Conservation (phyloP, 768 basidiomycete species). For the Suillus occidentalis region DNA sequence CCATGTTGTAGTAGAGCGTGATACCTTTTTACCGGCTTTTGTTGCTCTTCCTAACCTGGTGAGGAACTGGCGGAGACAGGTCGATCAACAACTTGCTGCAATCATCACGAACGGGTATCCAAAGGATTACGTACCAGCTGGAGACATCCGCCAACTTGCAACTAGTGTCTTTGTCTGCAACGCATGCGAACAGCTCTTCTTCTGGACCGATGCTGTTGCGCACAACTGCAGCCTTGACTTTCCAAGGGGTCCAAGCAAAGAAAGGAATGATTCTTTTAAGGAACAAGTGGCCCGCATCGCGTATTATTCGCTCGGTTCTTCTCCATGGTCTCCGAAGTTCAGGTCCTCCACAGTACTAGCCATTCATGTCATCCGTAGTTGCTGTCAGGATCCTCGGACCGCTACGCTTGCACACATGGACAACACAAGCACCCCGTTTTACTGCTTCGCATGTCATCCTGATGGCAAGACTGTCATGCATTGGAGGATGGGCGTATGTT, state of each 20-base stretch:
- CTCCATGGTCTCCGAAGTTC: constrained; percentile 7
- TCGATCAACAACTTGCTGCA: constrained; percentile 27
- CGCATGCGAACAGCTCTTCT: constrained; percentile 9
- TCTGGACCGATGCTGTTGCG: constrained; percentile 5
- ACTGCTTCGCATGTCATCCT: neutral
- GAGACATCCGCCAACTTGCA: constrained; percentile 25
- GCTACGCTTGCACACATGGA: constrained; percentile 30
- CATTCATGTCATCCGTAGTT: constrained; percentile 3
- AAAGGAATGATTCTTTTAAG: neutral
- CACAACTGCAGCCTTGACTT: constrained; percentile 1
- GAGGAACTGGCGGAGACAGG: constrained; percentile 24
- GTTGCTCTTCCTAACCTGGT: constrained; percentile 18
- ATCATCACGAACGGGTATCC: constrained; percentile 23
- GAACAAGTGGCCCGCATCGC: neutral
- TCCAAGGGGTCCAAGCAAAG: neutral
- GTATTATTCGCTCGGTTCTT: neutral
- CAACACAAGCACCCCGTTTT: neutral
- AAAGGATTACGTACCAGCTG: constrained; percentile 17
- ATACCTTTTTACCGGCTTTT: constrained; percentile 17
- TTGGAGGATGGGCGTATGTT: constrained; percentile 6
- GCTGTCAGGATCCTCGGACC: constrained; percentile 19
- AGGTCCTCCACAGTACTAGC: constrained; percentile 2
- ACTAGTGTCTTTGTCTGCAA: constrained; percentile 28
- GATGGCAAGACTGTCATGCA: constrained; percentile 2
- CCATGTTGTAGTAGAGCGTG: constrained; percentile 8